These are phyloP conservation scores for Solanum ahanhuiri DNA, from an alignment of 257 asterid genomes.

Conservation along the genomic window DNA sequence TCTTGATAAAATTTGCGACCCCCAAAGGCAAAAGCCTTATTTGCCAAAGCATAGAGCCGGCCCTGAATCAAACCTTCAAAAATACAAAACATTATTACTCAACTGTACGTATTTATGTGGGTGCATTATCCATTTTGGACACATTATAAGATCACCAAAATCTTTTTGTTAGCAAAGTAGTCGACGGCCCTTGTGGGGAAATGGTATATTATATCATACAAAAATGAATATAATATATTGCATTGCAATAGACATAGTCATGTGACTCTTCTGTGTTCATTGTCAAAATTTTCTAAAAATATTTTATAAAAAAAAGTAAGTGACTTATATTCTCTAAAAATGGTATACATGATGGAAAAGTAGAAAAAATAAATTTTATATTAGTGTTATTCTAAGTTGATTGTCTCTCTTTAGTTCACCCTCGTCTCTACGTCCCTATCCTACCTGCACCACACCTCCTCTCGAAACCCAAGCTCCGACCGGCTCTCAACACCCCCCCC, in stretches of 20 bases:
- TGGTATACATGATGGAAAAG: too few species aligned
- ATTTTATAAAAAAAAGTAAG: background rate
- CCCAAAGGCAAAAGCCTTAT: too few species aligned
- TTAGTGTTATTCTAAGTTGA: too few species aligned
- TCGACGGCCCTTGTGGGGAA: background rate
- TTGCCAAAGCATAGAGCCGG: too few species aligned
- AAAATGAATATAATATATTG: background rate
- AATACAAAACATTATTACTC: background rate
- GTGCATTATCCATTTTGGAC: background rate
- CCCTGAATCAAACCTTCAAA: background rate
- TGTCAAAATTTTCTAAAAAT: background rate
- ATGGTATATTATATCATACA: background rate
- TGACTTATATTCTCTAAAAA: too few species aligned
- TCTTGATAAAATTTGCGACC: too few species aligned
- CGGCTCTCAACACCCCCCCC: background rate
- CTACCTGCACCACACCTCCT: too few species aligned
- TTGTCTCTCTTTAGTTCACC: too few species aligned
- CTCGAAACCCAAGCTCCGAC: rapidly evolving
- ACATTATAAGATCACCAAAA: background rate
- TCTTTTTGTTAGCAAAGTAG: background rate
- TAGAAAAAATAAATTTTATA: too few species aligned
- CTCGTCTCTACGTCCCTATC: too few species aligned
- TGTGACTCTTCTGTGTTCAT: too few species aligned
- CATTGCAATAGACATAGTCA: background rate
- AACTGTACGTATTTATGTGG: background rate